Conservation (phyloP, 2,329 filamentous ascomycete genomes). For the Sporothrix dimorphospora region DNA sequence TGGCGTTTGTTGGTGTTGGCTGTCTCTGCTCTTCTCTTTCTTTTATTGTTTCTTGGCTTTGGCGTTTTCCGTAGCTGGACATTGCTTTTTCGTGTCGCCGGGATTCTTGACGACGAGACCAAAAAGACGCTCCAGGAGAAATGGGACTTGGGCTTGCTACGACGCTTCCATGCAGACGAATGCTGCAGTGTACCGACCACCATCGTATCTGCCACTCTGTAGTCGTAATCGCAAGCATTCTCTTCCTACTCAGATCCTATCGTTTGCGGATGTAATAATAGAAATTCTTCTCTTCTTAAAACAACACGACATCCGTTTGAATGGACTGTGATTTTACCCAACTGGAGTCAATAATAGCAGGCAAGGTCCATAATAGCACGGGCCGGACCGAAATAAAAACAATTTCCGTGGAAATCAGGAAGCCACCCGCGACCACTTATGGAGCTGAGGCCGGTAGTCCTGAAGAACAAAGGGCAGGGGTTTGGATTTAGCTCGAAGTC, state of each 20-base stretch:
- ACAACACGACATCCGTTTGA: not conserved
- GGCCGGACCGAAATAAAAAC: slow-evolving; percentile 9
- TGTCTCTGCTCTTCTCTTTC: not conserved
- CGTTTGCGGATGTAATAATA: not conserved
- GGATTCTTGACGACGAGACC: not conserved
- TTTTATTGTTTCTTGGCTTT: not conserved
- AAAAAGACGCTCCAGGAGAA: not conserved
- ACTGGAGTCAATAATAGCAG: not conserved
- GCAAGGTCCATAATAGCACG: slow-evolving; percentile 2
- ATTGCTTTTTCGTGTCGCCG: not conserved
- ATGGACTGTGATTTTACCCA: too few relatives aligned
- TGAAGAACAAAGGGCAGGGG: not conserved
- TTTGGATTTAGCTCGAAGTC: not conserved
- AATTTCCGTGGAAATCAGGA: not conserved
- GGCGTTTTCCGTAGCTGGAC: not conserved
- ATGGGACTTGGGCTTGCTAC: not conserved
- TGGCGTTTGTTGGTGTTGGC: not conserved
- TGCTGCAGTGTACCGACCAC: not conserved
- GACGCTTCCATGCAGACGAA: slow-evolving; percentile 2
- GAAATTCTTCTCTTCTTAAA: not conserved
- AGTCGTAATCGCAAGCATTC: not conserved
- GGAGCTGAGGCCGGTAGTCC: not conserved
- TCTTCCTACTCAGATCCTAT: not conserved
- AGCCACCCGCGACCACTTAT: too few relatives aligned
- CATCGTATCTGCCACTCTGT: slow-evolving; percentile 1